Evolutionary conservation across 345 rosid species (phyloP).

Genomic region (Lepidium africanum): DNA sequence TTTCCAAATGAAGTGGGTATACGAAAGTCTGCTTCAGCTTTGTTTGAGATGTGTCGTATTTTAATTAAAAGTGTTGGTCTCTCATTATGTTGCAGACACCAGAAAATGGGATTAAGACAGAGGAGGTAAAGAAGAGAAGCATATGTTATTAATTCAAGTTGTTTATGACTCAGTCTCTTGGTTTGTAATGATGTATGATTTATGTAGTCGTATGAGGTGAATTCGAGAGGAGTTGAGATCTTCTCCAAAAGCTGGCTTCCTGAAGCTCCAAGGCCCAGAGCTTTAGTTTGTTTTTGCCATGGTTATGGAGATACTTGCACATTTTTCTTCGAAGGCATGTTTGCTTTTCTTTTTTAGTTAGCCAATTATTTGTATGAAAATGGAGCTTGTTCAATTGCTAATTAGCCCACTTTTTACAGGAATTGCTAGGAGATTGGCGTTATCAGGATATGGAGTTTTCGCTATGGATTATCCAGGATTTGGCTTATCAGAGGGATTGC

Average conservation of each 20-base stretch:
- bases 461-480: conserved; percentile 97
- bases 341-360: background rate
- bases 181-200: background rate
- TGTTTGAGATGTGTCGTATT: background rate
- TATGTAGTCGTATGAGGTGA: conserved; percentile 64
- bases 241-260: conserved; percentile 93
- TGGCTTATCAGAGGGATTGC: conserved; percentile 94
- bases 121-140: conserved; percentile 48
- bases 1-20: background rate
- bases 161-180: background rate
- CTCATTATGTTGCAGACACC: conserved; percentile 49
- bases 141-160: background rate
- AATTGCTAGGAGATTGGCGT: conserved; percentile 79
- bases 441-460: conserved; percentile 72
- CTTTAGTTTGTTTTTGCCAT: conserved; percentile 78
- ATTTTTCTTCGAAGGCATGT: conserved; percentile 86
- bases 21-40: conserved; percentile 7
- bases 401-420: conserved; percentile 40
- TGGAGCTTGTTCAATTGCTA: conserved; percentile 1
- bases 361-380: background rate
- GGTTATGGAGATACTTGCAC: conserved; percentile 99
- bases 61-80: background rate
- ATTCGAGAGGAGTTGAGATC: conserved; percentile 81
- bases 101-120: conserved; percentile 47
- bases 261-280: conserved; percentile 46